These are phyloP conservation scores for Macrolepiota albuminosa DNA, from an alignment of 768 basidiomycete species.

Conservation along the genomic window DNA sequence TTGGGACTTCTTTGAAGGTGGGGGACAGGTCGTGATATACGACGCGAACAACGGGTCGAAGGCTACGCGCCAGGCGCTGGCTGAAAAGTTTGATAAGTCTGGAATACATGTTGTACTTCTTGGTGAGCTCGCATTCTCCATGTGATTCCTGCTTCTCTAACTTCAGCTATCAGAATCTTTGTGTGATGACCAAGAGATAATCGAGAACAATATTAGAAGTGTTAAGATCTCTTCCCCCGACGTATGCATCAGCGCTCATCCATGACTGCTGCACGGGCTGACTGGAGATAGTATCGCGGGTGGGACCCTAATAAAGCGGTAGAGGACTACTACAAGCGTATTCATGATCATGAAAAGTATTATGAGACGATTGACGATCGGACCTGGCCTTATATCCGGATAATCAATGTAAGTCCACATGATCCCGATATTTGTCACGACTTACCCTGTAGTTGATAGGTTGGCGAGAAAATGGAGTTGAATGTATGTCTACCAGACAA, in stretches of 20 bases:
- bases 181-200: conserved; percentile 90
- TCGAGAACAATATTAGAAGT: conserved; percentile 89
- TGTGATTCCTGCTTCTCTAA: background rate
- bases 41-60: conserved; percentile 93
- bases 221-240: conserved; percentile 99
- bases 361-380: conserved; percentile 92
- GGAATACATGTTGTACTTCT: conserved; percentile 94
- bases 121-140: conserved; percentile 42
- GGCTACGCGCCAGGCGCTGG: conserved; percentile 60
- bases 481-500: conserved; percentile 50
- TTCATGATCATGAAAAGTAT: conserved; percentile 76
- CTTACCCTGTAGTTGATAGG: conserved; percentile 34
- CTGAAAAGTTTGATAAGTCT: conserved; percentile 78
- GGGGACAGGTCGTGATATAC: conserved; percentile 97
- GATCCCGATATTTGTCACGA: background rate
- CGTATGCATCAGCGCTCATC: conserved; percentile 41
- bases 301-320: conserved; percentile 95
- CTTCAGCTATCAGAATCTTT: conserved; percentile 61
- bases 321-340: conserved; percentile 87
- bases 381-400: conserved; percentile 91
- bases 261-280: conserved; percentile 1
- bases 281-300: conserved; percentile 64
- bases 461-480: conserved; percentile 94
- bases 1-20: conserved; percentile 78
- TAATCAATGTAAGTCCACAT: conserved; percentile 68